A percentile compares a stretch with the other conserved stretches of the same genome.
These are phyloP conservation scores for Catunica adiposa DNA, from an alignment of 2,329 filamentous ascomycete species.

Conservation along the genomic window DNA sequence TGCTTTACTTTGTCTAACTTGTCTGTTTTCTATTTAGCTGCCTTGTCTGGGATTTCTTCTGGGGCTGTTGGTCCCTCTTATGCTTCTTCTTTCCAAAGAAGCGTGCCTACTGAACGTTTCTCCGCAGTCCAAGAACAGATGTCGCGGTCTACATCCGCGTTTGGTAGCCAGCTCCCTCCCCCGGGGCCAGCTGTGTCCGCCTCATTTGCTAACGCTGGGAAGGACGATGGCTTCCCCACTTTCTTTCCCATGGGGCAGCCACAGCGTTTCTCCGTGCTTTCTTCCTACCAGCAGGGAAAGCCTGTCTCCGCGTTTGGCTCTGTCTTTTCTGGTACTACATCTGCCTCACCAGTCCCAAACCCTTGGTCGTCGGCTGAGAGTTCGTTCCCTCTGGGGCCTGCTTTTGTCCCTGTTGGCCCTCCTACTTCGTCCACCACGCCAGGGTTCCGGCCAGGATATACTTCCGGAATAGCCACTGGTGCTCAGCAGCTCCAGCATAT, in stretches of 20 bases:
- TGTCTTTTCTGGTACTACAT: neutral
- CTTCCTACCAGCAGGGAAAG: neutral
- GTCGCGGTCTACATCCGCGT: neutral
- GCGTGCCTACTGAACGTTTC: neutral
- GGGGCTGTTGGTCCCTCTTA: neutral
- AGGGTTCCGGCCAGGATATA: neutral
- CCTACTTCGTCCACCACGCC: neutral
- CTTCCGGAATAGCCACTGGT: neutral
- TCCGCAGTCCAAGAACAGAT: neutral
- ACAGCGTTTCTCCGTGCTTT: neutral
- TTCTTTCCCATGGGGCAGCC: neutral
- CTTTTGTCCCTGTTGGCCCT: slow-evolving; percentile 6
- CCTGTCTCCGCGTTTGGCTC: neutral
- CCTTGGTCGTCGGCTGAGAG: neutral
- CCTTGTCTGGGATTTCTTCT: neutral
- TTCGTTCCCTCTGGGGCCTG: neutral
- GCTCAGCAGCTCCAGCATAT: slow-evolving; percentile 5
- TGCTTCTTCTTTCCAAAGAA: neutral
- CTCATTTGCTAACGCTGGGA: neutral
- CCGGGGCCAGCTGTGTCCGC: neutral
- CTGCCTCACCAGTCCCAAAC: neutral
- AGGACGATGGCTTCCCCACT: neutral
- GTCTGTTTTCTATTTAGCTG: neutral
- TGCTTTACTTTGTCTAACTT: neutral
- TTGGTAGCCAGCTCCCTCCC: neutral